Conservation (phyloP, 2,329 filamentous ascomycete genomes). For the Diaporthe sp. region DNA sequence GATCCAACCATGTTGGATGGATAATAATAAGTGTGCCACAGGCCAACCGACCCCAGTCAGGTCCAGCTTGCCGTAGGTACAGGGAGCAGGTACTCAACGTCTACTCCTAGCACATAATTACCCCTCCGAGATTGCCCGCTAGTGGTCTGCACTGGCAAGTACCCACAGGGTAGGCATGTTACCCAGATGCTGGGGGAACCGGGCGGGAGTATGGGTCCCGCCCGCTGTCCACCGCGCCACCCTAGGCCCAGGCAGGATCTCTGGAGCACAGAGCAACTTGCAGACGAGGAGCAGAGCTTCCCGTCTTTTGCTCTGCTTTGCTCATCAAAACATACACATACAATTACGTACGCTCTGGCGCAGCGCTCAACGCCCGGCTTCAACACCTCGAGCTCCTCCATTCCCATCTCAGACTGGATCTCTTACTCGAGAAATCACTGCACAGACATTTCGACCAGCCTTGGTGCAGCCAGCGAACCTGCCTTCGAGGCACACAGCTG, state of each 20-base stretch:
- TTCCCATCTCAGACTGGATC: slow-evolving; percentile 27
- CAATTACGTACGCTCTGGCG: slow-evolving; percentile 37
- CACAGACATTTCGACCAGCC: slow-evolving; percentile 9
- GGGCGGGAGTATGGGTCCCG: slow-evolving; percentile 13
- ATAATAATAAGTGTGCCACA: not conserved
- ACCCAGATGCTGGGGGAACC: slow-evolving; percentile 20
- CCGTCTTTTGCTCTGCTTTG: slow-evolving; percentile 8
- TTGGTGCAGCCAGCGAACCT: slow-evolving; percentile 28
- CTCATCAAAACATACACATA: slow-evolving; percentile 31
- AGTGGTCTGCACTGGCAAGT: not conserved
- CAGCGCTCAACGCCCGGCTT: slow-evolving; percentile 32
- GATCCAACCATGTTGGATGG: not conserved
- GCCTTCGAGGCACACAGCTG: slow-evolving; percentile 36
- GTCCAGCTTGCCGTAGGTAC: not conserved
- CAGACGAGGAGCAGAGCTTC: not conserved
- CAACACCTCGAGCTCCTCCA: slow-evolving; percentile 34
- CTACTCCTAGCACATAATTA: not conserved
- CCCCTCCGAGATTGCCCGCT: not conserved
- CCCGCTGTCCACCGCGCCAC: slow-evolving; percentile 14
- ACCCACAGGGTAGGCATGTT: slow-evolving; percentile 4
- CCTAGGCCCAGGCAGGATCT: slow-evolving; percentile 2
- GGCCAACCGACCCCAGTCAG: not conserved
- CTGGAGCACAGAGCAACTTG: slow-evolving; percentile 6
- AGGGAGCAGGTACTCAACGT: not conserved
- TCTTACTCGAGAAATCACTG: slow-evolving; percentile 7